Conservation (phyloP, 345 rosid species). For the Melaleuca alternifolia region DNA sequence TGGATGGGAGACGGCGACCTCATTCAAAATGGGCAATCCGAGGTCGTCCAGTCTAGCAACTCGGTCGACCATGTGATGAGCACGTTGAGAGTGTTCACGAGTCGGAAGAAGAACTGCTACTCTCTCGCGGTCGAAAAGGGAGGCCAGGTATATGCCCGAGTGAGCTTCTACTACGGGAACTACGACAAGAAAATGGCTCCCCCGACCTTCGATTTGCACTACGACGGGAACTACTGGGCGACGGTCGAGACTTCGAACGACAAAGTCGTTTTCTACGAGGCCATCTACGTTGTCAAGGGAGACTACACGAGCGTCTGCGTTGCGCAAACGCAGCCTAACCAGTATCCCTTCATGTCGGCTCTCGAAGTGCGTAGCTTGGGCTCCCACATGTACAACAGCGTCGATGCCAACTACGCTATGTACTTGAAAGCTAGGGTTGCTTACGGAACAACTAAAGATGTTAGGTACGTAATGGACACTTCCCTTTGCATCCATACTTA, state of each 20-base stretch:
- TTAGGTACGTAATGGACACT: constrained; percentile 6
- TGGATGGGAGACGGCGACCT: constrained; percentile 20
- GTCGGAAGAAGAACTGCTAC: constrained; percentile 29
- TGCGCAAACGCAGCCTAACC: constrained; percentile 18
- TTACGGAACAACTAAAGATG: constrained; percentile 4
- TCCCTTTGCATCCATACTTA: background rate
- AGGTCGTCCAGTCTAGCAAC: background rate
- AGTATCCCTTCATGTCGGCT: constrained; percentile 30
- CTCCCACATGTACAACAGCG: constrained; percentile 12
- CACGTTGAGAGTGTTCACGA: constrained; percentile 20
- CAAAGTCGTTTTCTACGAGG: constrained; percentile 6
- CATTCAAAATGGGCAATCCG: constrained; percentile 14
- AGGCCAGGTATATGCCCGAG: constrained; percentile 15
- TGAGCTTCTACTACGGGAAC: constrained; percentile 28
- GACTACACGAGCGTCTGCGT: constrained; percentile 18
- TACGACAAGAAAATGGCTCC: constrained; percentile 30
- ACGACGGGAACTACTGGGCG: constrained; percentile 27
- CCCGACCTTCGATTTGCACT: constrained; percentile 20
- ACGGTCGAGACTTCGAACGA: constrained; percentile 18
- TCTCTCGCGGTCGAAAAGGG: background rate
- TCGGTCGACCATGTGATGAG: constrained; percentile 5
- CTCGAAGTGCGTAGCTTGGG: constrained; percentile 19
- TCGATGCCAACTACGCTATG: constrained; percentile 15
- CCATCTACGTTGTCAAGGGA: constrained; percentile 12
- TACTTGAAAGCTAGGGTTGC: constrained; percentile 10